Base-by-base conservation (phyloP, 805 yeast species). In the Lipomyces sp. region DNA sequence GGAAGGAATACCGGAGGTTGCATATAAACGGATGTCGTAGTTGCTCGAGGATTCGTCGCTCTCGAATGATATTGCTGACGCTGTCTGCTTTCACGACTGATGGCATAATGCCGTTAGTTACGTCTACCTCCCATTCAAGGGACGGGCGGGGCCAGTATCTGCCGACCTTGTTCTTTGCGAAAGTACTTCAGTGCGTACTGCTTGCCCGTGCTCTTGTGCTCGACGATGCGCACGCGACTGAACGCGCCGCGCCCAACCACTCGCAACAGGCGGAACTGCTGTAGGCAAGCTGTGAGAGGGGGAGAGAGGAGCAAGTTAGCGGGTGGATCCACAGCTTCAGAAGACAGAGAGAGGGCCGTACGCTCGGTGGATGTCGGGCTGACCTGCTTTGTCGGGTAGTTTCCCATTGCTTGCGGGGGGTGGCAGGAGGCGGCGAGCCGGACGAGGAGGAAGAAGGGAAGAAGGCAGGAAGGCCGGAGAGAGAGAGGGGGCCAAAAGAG, bases 181-280 rank as follows among this genome's bases (percentile, higher is more conserved):
- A 63, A 55, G 51, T 63, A 63, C 45, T 64, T 64, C 23, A 64
- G 50, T 2, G 68, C 68, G 43, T 51, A 63, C 31, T 39, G 48
- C 24, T 37, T 39, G 32, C 45, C 47, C n/a, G 59, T 54, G 8
- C 29, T 39, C 24, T 47, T 46, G 39, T 57, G 59, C 39, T 57
- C 51, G 14, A 63, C 67, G 19, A 63, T 76, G 55, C 95, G 72
- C 19, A 88, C 95, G 42, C 84, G 86, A 26, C 96, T 95, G 71
- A 84, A 88, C 0, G 95, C 78, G 24, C 96, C 96, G 42, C 84
- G 75, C 13, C 95, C 95, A 51, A 88, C 76, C 41, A 84, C 84
- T 63, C 86, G 93, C 67, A 53, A 38, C 29, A 64, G 43, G 14
- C 42, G 36, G 44, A 63, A 64, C 29, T 53, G 54, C n/a, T 53